Evolutionary conservation across 768 basidiomycete genomes (phyloP), one percentile per base, ranked within the genome.

Genomic region (Tulasnella calospora): DNA sequence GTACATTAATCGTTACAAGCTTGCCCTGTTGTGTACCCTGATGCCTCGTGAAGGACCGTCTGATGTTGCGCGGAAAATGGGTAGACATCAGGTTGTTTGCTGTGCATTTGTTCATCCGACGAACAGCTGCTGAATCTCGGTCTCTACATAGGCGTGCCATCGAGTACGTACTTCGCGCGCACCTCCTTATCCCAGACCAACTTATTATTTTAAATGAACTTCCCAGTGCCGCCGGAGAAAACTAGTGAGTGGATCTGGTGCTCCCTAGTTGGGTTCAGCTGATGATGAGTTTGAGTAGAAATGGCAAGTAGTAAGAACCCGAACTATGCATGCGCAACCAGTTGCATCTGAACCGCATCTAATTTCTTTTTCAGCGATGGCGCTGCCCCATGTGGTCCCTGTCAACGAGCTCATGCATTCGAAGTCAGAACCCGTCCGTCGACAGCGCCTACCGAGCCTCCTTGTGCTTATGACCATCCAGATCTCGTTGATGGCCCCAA

Each of bases 401-500:
- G 75, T 38, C 47, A 40, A 57, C 47, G 67, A 46, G 40, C 75
- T 40, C 75, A 76, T 61, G 55, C 75, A 21, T 57, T 69, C 27
- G 75, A 46, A 21, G 57, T 76, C 47, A 69, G 57, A 36, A 35
- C 41, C 7, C 57, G 57, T 69, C 75, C 75, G 2, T 21, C 47
- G 12, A 67, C 75, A 33, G 67, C 55, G 21, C 57, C 57, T 15
- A 21, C 51, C 17, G 47, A 67, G 27, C 75, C 75, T 27, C n/a
- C 47, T 8, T 78, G 77, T 33, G 44, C 33, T 13, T 78, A 78
- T 46, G 77, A 78, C 70, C 40, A 78, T 36, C 77, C 77, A 19
- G 71, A 78, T 13, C 67, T 73, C n/a, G 44, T 33, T n/a, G 71
- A 78, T 8, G 76, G 61, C 1, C 71, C 76, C 4, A 78, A 70